phyloP scores from a whole-genome alignment of 2,329 filamentous ascomycete genomes.

The Clarireedia hainanense region DNA sequence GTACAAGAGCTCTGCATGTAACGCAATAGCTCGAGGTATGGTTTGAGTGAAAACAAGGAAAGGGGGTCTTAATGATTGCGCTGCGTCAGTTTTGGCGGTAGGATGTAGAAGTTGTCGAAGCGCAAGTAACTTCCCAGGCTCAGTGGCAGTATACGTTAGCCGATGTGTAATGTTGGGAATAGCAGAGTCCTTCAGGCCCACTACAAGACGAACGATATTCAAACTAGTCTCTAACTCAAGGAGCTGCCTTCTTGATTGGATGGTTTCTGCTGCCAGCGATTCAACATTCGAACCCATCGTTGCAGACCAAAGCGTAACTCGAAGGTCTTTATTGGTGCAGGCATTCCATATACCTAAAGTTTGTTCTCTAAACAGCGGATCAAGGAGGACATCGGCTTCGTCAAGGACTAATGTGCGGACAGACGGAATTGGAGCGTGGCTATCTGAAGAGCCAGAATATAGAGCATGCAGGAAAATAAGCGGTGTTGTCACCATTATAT shows the following conservation, averaged over 20 bases:
- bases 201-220: slow-evolving; percentile 73
- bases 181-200: slow-evolving; percentile 93
- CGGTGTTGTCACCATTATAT: slow-evolving; percentile 76
- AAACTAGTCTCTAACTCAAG: slow-evolving; percentile 32
- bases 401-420: slow-evolving; percentile 76
- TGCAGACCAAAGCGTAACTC: slow-evolving; percentile 84
- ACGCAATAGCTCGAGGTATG: slow-evolving; percentile 78
- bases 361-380: slow-evolving; percentile 83
- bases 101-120: slow-evolving; percentile 85
- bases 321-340: slow-evolving; percentile 62
- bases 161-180: slow-evolving; percentile 88
- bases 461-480: slow-evolving; percentile 71
- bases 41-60: slow-evolving; percentile 97
- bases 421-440: slow-evolving; percentile 48
- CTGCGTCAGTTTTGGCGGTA: slow-evolving; percentile 43
- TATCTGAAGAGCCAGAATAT: slow-evolving; percentile 34
- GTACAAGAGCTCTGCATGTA: slow-evolving; percentile 86
- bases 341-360: slow-evolving; percentile 78
- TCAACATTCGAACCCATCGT: slow-evolving; percentile 96
- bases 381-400: slow-evolving; percentile 90
- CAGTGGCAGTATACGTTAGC: slow-evolving; percentile 83
- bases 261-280: slow-evolving; percentile 61
- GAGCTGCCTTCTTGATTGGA: slow-evolving; percentile 44
- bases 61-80: slow-evolving; percentile 59
- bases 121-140: slow-evolving; percentile 87